Percentiles rank a stretch among this genome's conserved stretches.
phyloP scores from a whole-genome alignment of 306 rosid genomes.

The Canavalia gladiata region DNA sequence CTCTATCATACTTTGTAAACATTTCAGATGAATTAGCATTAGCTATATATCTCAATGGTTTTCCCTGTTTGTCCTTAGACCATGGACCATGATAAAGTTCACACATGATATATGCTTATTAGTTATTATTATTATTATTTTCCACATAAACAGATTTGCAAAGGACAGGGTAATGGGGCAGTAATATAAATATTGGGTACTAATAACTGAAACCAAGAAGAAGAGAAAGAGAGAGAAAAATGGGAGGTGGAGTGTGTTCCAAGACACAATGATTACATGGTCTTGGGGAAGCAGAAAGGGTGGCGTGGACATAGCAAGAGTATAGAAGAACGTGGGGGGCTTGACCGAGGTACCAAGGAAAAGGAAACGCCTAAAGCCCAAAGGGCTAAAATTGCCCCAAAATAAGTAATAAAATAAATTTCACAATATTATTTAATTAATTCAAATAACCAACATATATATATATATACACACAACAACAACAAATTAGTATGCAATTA shows the following conservation, averaged over 20 bases:
- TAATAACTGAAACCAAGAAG: slow-evolving; percentile 60
- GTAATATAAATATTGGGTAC: not conserved
- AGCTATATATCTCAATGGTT: not conserved
- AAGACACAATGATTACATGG: slow-evolving; percentile 98
- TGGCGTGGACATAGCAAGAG: slow-evolving; percentile 84
- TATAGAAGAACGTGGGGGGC: slow-evolving; percentile 90
- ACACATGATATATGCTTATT: too few relatives aligned
- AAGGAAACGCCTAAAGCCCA: slow-evolving; percentile 46
- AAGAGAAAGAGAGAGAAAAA: slow-evolving; percentile 44
- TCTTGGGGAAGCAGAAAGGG: slow-evolving; percentile 94
- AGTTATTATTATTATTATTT: not conserved
- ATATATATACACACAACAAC: too few relatives aligned
- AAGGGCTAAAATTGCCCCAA: slow-evolving; percentile 20
- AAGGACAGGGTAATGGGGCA: slow-evolving; percentile 38
- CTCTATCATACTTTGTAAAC: slow-evolving; percentile 14
- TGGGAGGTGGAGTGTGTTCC: slow-evolving; percentile 80
- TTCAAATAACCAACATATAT: too few relatives aligned
- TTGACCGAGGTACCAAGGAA: slow-evolving; percentile 65
- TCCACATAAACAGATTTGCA: slow-evolving; percentile 10
- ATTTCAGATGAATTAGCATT: not conserved
- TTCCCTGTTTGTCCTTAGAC: slow-evolving; percentile 19
- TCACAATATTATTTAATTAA: not conserved
- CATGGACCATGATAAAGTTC: slow-evolving; percentile 16
- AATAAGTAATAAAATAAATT: not conserved
- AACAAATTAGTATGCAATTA: too few relatives aligned